Base-by-base conservation (phyloP, 768 basidiomycete species). In the Lentinula edodes region DNA sequence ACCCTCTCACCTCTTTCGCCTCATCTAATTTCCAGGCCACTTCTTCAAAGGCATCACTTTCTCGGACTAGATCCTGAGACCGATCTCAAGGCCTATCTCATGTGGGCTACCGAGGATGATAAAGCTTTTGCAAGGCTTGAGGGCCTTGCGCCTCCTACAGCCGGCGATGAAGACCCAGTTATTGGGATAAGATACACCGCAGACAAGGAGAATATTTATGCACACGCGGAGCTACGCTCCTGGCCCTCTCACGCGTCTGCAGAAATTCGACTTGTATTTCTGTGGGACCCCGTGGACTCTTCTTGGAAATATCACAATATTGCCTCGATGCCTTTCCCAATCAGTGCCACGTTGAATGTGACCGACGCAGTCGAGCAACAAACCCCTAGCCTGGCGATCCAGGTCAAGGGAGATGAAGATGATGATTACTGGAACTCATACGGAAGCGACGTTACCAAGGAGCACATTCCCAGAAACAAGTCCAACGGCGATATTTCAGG, bases 291-390 rank as follows among this genome's bases (percentile, higher is more conserved):
- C 34, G 53, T 65, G 15, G 71, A 71, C 32, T 66, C 62, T 56
- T 73, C 72, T 18, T 92, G 90, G 90, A 84, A 77, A 68, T 92
- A 89, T 67, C 88, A 89, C 72, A 86, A 90, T 70, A 72, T 81
- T 39, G 76, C 80, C 41, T 69, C 81, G 67, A 89, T 91, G 86
- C 89, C 89, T 10, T 90, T 90, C 68, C 90, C 90, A 60, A 67
- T 69, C 41, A 72, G 68, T 62, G 75, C 73, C 62, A 62, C 66
- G 38, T 69, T 69, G 50, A 69, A 73, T 23, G 61, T 72, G 20
- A 50, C 58, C 36, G 41, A 52, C 15, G 63, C 62, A 54, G 38
- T 54, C 35, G 53, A 54, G 53, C 35, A 54, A 39, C 15, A 54
- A 16, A 6, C 34, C 10, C 35, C 53, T 5, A 20, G 12, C 38